Evolutionary conservation across 2,329 filamentous ascomycete genomes (phyloP).

Genomic region (Gaeumannomyces tritici): DNA sequence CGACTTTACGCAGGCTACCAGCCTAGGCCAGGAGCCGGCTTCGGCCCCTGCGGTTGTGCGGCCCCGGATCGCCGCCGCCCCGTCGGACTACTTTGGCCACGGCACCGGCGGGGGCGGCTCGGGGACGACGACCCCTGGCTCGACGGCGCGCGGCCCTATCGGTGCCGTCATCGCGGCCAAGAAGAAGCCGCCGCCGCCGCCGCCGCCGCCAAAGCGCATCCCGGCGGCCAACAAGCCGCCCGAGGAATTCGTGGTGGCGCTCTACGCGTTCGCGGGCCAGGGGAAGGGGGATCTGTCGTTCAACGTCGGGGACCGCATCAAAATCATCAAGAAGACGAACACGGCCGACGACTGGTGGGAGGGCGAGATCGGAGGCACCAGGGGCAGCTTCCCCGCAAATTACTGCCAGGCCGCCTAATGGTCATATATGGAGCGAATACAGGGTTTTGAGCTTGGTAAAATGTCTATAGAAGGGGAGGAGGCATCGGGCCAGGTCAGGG

Average conservation of each 20-base stretch:
- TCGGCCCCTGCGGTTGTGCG: constrained; percentile 11
- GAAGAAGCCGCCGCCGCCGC: constrained; percentile 64
- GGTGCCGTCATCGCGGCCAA: constrained; percentile 30
- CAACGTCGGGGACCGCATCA: constrained; percentile 67
- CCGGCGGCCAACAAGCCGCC: constrained; percentile 34
- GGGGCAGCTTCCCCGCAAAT: constrained; percentile 74
- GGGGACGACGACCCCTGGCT: background rate
- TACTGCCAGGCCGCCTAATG: constrained; percentile 44
- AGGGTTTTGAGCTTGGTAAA: no score
- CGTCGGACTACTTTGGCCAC: constrained; percentile 4
- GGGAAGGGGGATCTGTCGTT: constrained; percentile 63
- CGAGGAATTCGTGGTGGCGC: constrained; percentile 55
- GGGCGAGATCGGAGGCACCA: constrained; percentile 59
- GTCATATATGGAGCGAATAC: background rate
- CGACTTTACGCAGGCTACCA: constrained; percentile 33
- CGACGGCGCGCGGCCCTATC: constrained; percentile 13
- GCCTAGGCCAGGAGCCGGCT: constrained; percentile 26
- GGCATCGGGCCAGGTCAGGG: no score
- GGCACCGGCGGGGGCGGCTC: background rate
- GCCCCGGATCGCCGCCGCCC: constrained; percentile 1
- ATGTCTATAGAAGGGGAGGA: no score
- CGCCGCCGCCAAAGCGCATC: constrained; percentile 53
- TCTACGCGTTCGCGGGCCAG: constrained; percentile 68
- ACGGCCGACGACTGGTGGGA: constrained; percentile 86
- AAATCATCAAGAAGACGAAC: constrained; percentile 66